Percentiles rank a stretch among this genome's conserved stretches.
These are phyloP conservation scores for Aspergillus heteromorphus DNA, from an alignment of 495 filamentous ascomycete genomes.

Conservation along the genomic window DNA sequence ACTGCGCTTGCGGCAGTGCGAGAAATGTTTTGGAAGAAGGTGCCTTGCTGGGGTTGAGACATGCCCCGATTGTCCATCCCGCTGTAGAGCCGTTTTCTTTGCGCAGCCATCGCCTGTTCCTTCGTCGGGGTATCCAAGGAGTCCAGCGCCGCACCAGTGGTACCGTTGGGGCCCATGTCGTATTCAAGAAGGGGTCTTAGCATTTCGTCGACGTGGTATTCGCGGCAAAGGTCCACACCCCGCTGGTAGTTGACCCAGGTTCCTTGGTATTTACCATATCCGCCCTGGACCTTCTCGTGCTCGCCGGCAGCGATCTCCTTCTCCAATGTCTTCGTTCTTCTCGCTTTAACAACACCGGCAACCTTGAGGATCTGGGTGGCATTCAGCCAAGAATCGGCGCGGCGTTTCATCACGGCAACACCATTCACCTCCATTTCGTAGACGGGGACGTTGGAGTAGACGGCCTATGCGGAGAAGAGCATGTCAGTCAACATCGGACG, in stretches of 20 bases:
- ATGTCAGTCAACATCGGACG: slow-evolving; percentile 8
- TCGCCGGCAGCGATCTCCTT: slow-evolving; percentile 94
- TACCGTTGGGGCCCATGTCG: slow-evolving; percentile 75
- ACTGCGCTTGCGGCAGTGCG: slow-evolving; percentile 86
- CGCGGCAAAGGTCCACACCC: slow-evolving; percentile 84
- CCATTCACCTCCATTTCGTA: slow-evolving; percentile 97
- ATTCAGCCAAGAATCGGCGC: slow-evolving; percentile 88
- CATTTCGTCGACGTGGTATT: slow-evolving; percentile 89
- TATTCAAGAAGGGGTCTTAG: slow-evolving; percentile 81
- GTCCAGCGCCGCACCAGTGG: slow-evolving; percentile 52
- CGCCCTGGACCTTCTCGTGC: slow-evolving; percentile 97
- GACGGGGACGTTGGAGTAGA: slow-evolving; percentile 90
- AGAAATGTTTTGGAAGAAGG: slow-evolving; percentile 95
- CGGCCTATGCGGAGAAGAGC: slow-evolving; percentile 53
- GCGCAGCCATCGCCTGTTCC: slow-evolving; percentile 97
- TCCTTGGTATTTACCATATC: slow-evolving; percentile 97
- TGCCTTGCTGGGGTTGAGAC: slow-evolving; percentile 63
- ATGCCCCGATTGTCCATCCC: slow-evolving; percentile 60
- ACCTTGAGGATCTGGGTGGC: slow-evolving; percentile 95
- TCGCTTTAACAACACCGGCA: slow-evolving; percentile 92
- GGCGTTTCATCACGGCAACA: slow-evolving; percentile 89
- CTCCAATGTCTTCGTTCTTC: slow-evolving; percentile 93
- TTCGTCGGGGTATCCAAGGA: slow-evolving; percentile 90
- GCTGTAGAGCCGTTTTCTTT: slow-evolving; percentile 83
- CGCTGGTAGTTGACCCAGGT: slow-evolving; percentile 94